Conservation (phyloP, 1,139 yeast genomes). For the Suhomyces choctaworum region DNA sequence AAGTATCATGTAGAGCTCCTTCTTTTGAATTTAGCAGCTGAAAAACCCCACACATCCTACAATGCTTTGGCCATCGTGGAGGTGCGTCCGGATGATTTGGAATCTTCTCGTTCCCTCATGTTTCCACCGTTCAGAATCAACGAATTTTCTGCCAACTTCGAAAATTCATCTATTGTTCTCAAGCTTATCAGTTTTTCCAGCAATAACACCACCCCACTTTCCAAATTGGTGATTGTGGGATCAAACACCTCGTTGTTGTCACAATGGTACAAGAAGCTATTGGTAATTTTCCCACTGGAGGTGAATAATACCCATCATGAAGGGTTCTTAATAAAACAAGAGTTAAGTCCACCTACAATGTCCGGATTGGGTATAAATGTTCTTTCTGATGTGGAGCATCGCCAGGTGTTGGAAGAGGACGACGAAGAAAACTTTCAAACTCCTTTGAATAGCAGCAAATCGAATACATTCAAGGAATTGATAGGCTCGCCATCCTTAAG, state of each 20-base stretch:
- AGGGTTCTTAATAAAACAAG: constrained; percentile 25
- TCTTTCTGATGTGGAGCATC: constrained; percentile 22
- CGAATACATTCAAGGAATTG: constrained; percentile 23
- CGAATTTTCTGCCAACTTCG: constrained; percentile 27
- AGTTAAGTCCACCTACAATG: constrained; percentile 23
- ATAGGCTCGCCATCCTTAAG: constrained; percentile 24
- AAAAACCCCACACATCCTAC: constrained; percentile 15
- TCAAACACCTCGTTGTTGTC: constrained; percentile 22
- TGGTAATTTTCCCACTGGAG: constrained; percentile 34
- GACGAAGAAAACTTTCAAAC: constrained; percentile 7
- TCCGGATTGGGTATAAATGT: constrained; percentile 40
- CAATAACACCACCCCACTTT: constrained; percentile 1
- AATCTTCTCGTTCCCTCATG: constrained; percentile 29
- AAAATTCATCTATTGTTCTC: constrained; percentile 25
- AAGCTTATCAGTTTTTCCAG: constrained; percentile 29
- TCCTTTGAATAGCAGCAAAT: constrained; percentile 14
- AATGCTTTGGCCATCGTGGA: constrained; percentile 44
- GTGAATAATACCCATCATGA: constrained; percentile 27
- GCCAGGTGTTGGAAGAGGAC: constrained; percentile 6
- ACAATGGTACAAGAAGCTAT: constrained; percentile 31
- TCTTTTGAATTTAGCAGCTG: constrained; percentile 29
- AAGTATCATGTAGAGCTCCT: constrained; percentile 29
- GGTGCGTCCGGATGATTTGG: constrained; percentile 10
- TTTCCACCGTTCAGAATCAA: constrained; percentile 42
- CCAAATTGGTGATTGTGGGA: constrained; percentile 15